Percentiles rank a stretch among this genome's conserved stretches.
phyloP scores from a whole-genome alignment of 1,284 basidiomycete species.

The Boletus mariae region DNA sequence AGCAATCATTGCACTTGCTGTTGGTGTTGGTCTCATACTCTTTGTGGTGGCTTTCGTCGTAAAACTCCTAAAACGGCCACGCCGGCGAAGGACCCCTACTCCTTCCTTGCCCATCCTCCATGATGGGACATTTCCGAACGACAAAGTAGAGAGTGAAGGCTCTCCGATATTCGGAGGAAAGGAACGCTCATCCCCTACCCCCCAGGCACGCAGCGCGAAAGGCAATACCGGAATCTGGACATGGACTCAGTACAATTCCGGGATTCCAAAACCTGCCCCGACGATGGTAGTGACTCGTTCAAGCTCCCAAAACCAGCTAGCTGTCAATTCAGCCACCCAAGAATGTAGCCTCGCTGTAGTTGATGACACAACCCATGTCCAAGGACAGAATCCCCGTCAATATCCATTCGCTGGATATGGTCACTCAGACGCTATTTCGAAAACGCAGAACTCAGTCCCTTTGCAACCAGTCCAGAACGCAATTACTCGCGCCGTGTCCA shows the following conservation, averaged over 20 bases:
- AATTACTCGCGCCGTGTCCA: slow-evolving; percentile 38
- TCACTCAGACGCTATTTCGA: slow-evolving; percentile 14
- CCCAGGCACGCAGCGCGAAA: slow-evolving; percentile 28
- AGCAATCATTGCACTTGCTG: slow-evolving; percentile 53
- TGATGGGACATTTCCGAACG: slow-evolving; percentile 47
- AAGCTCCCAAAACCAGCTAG: slow-evolving; percentile 15
- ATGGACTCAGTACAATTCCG: slow-evolving; percentile 63
- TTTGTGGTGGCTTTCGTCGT: slow-evolving; percentile 50
- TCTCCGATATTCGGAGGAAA: slow-evolving; percentile 74
- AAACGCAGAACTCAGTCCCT: slow-evolving; percentile 24
- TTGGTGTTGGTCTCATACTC: slow-evolving; percentile 55
- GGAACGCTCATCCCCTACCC: slow-evolving; percentile 53
- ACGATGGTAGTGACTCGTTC: slow-evolving; percentile 27
- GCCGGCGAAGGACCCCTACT: slow-evolving; percentile 48
- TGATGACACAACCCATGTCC: neutral
- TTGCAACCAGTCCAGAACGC: slow-evolving; percentile 37
- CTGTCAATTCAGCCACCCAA: slow-evolving; percentile 3
- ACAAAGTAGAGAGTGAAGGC: slow-evolving; percentile 46
- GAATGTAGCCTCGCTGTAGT: slow-evolving; percentile 1
- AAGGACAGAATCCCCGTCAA: slow-evolving; percentile 16
- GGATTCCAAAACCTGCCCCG: slow-evolving; percentile 32
- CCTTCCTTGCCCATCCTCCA: slow-evolving; percentile 70
- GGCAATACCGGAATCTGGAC: slow-evolving; percentile 44
- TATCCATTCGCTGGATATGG: slow-evolving; percentile 28
- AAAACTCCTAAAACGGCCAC: slow-evolving; percentile 47